phyloP scores from a whole-genome alignment of 164 flowering plant species.

The Kingdonia uniflora region DNA sequence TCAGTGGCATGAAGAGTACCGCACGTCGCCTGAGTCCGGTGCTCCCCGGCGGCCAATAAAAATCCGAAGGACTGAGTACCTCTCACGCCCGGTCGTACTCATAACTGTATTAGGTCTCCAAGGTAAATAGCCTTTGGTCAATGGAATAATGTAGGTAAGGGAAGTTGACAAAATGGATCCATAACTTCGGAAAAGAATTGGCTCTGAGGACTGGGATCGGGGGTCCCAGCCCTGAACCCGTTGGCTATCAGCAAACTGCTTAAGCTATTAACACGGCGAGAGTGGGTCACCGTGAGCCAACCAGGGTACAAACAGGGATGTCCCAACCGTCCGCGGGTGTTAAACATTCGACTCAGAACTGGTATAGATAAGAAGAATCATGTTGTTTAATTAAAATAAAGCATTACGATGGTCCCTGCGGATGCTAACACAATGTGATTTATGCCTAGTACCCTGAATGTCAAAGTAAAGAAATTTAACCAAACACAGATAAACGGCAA shows the following conservation, averaged over 20 bases:
- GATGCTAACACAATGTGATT: background rate
- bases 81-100: no score
- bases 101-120: background rate
- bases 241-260: constrained; percentile 8
- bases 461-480: constrained; percentile 6
- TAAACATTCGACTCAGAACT: constrained; percentile 6
- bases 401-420: constrained; percentile 1
- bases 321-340: background rate
- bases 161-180: constrained; percentile 6
- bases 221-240: background rate
- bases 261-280: constrained; percentile 5
- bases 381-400: constrained; percentile 1
- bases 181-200: constrained; percentile 2
- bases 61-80: no score
- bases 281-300: constrained; percentile 2
- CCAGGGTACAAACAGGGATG: constrained; percentile 1
- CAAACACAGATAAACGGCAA: background rate
- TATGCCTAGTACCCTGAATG: background rate
- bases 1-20: background rate
- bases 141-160: constrained; percentile 7
- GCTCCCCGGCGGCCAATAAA: background rate
- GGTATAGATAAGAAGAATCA: constrained; percentile 3
- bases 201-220: background rate
- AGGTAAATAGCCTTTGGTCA: constrained; percentile 2
- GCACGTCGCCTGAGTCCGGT: background rate